These are phyloP conservation scores for Magnaporthiopsis rhizophila DNA, from an alignment of 2,329 filamentous ascomycete genomes.

Conservation along the genomic window DNA sequence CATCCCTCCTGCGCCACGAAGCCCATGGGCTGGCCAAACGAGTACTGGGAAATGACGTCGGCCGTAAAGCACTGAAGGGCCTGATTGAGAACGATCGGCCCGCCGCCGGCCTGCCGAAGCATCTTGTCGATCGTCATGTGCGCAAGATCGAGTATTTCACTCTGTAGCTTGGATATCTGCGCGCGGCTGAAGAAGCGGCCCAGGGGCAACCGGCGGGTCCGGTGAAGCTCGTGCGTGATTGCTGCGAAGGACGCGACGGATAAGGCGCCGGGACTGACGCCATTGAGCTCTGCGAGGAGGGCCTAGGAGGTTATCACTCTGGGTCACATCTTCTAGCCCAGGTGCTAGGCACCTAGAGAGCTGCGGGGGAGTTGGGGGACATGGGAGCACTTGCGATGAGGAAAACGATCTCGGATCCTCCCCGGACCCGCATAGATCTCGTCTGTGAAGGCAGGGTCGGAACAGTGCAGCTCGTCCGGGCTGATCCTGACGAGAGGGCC, in stretches of 20 bases:
- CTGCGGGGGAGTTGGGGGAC: too few species aligned
- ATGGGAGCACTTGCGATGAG: constrained; percentile 8
- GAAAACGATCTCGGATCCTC: constrained; percentile 13
- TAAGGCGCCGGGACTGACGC: constrained; percentile 9
- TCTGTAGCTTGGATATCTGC: constrained; percentile 15
- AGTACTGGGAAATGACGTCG: constrained; percentile 23
- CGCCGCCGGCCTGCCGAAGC: constrained; percentile 5
- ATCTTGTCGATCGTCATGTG: constrained; percentile 14
- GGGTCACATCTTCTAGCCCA: too few species aligned
- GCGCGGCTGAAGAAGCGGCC: constrained; percentile 17
- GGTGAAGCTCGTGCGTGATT: constrained; percentile 16
- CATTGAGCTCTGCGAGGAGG: not conserved
- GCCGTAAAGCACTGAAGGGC: constrained; percentile 15
- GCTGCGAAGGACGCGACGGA: constrained; percentile 14
- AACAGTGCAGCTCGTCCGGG: constrained; percentile 21
- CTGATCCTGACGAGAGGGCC: constrained; percentile 16
- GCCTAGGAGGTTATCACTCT: not conserved
- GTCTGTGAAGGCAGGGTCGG: constrained; percentile 19
- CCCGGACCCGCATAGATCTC: constrained; percentile 15
- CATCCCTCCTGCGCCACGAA: constrained; percentile 18
- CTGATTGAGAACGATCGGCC: constrained; percentile 9
- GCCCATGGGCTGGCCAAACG: constrained; percentile 16
- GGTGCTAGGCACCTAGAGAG: too few species aligned
- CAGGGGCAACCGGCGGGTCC: constrained; percentile 15
- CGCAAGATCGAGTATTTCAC: constrained; percentile 12